Base-by-base conservation (phyloP, 2,329 filamentous ascomycete genomes). In the Magnaporthiopsis rhizophila region DNA sequence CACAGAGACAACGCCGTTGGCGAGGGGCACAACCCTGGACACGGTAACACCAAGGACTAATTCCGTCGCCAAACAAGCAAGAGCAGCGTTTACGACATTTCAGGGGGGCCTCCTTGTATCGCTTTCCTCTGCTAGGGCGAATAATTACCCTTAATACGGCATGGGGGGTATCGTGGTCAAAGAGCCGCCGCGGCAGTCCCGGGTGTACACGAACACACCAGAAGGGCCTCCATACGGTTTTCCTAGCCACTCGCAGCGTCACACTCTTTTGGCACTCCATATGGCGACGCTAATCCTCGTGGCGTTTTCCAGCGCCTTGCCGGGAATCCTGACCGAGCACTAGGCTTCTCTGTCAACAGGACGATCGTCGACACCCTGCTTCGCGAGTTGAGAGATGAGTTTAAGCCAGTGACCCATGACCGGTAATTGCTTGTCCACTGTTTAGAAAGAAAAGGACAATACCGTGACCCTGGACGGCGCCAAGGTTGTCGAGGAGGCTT, bases 401-500 rank as follows among this genome's bases (percentile, higher is more conserved):
- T 74, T 57, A 21, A 62, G 9, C 66, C 66, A 2, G 72, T 76
- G 64, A 69, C 68, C 18, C 68, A 66, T 15, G 65, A 72, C 58
- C 67, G 69, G 21, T 62, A 67, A 0, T 75, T 72, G 73, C 58
- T 65, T 7, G 67, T 76, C 15, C 69, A 76, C 64, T 75, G 72
- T 0, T 76, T 76, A 58, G n/a, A 72, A 36, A 76, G 62, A 73
- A 63, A 65, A 74, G 65, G 60, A 65, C 3, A 66, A 64, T 11
- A 62, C 67, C 6, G 18, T 2, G 62, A 67, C 2, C 58, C 53
- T 57, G 8, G 53, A 21, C 7, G 53, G 53, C 7, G 24, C 21
- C 53, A 57, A 69, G 69, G 71, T 77, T 26, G 75, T 76, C 3
- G 73, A 76, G 15, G 75, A 78, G 63, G 65, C 59, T 13, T 76